A percentile compares a stretch with the other conserved stretches of the same genome.
These are phyloP conservation scores for Alternaria panax DNA, from an alignment of 2,329 filamentous ascomycete species.

Conservation along the genomic window DNA sequence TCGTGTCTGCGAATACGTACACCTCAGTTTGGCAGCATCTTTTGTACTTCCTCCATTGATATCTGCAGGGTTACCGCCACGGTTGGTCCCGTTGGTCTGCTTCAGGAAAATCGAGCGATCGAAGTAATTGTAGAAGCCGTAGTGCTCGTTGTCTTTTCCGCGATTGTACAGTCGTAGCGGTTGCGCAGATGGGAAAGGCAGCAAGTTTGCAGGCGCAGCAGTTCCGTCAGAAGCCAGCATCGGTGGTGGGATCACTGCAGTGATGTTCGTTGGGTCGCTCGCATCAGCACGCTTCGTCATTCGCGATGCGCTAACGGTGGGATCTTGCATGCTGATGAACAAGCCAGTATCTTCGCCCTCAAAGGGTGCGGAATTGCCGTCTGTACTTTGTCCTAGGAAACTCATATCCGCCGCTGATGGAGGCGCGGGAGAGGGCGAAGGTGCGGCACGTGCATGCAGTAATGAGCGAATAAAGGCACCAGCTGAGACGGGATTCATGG, in stretches of 20 bases:
- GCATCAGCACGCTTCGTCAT: constrained; percentile 48
- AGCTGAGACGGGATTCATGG: constrained; percentile 64
- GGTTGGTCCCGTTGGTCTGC: constrained; percentile 59
- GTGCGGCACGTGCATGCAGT: constrained; percentile 37
- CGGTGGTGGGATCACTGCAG: constrained; percentile 68
- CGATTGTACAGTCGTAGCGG: constrained; percentile 87
- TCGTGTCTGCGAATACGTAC: constrained; percentile 68
- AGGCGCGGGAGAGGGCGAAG: constrained; percentile 62
- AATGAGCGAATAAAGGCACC: constrained; percentile 46
- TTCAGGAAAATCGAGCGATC: constrained; percentile 85
- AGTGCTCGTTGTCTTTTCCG: constrained; percentile 81
- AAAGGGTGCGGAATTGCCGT: constrained; percentile 73
- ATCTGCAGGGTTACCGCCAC: constrained; percentile 55
- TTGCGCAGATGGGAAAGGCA: constrained; percentile 73
- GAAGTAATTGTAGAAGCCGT: constrained; percentile 93
- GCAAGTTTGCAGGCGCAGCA: constrained; percentile 73
- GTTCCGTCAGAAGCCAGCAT: constrained; percentile 71
- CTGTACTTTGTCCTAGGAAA: constrained; percentile 87
- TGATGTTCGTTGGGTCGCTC: constrained; percentile 51
- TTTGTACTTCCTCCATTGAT: constrained; percentile 59
- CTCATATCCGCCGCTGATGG: constrained; percentile 73
- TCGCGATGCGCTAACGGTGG: constrained; percentile 35
- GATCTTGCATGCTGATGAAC: constrained; percentile 75
- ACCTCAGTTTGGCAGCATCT: constrained; percentile 57
- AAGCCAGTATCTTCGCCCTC: constrained; percentile 88